Base-by-base conservation (phyloP, 331 rosid species). In the Telfairia occidentalis region DNA sequence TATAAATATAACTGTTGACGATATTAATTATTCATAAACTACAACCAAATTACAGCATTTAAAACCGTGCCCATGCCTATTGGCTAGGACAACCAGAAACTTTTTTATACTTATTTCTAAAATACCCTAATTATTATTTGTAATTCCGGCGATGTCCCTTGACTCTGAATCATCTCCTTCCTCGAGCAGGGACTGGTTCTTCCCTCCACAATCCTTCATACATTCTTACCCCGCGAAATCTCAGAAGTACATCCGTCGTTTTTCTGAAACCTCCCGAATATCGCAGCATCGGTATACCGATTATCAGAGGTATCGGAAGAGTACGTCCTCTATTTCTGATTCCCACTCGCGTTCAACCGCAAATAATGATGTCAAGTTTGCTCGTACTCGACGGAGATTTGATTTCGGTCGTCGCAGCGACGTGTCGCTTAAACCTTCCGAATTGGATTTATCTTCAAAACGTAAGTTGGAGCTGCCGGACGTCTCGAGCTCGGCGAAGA, bases 131-230 rank as follows among this genome's bases (percentile, higher is more conserved):
- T 34, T 34, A 28, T 3, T 48, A 4, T 0, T 7, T 0, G n/a
- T 73, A 43, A 76, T 86, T 0, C 38, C 84, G 42, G 23, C 10
- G 0, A 86, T 84, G 90, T 78, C 86, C 84, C 35, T 73, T 9
- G 83, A 84, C 37, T 78, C 89, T n/a, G 90, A 84, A 46, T 40
- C 85, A 55, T 74, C 86, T 9, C 59, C 81, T 21, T 66, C 90
- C 67, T 28, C 87, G 46, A 83, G 84, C 42, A 78, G 96, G 46
- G 96, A 90, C 83, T 88, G 97, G 97, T 84, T 85, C 83, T 92
- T 87, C 80, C 97, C 93, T 23, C 84, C 97, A 9, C 92, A 88
- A 79, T 84, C 94, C 28, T 84, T 78, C 83, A 5, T 75, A 79
- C 83, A 86, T 52, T 73, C 83, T 71, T 29, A 83, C n/a, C 76